Percentiles rank a stretch among this genome's conserved stretches.
phyloP scores from a whole-genome alignment of 768 basidiomycete species.

The Podaxis sp. region DNA sequence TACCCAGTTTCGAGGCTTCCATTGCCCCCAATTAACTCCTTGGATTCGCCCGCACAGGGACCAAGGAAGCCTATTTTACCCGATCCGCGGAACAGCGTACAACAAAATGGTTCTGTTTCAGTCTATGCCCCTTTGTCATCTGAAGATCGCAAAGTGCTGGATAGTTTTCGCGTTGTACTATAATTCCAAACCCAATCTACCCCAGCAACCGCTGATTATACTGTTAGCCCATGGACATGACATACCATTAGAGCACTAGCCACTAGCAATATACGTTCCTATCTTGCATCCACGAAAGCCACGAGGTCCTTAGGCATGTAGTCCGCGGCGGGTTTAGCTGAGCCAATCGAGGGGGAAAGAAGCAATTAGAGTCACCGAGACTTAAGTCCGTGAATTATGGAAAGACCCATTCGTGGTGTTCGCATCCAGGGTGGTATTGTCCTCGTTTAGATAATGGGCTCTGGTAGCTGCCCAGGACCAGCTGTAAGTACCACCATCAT shows the following conservation, averaged over 20 bases:
- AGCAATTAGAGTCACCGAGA: slow-evolving; percentile 29
- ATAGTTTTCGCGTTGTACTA: slow-evolving; percentile 48
- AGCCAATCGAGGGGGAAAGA: slow-evolving; percentile 23
- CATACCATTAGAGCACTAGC: slow-evolving; percentile 2
- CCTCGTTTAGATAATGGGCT: neutral
- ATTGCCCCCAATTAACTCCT: slow-evolving; percentile 7
- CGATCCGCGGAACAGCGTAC: neutral
- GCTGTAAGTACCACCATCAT: neutral
- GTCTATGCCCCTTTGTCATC: slow-evolving; percentile 43
- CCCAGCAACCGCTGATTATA: neutral
- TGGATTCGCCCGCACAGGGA: slow-evolving; percentile 7
- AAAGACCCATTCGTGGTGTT: neutral
- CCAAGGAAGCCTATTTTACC: slow-evolving; percentile 3
- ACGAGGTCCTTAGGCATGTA: neutral
- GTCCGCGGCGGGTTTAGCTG: slow-evolving; percentile 1
- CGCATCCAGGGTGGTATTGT: neutral
- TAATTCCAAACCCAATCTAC: slow-evolving; percentile 2
- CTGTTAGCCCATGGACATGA: neutral
- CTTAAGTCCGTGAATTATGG: slow-evolving; percentile 22
- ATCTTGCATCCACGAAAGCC: slow-evolving; percentile 14
- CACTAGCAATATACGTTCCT: slow-evolving; percentile 6
- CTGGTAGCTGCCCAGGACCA: neutral
- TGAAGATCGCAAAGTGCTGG: slow-evolving; percentile 59
- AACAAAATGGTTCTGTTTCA: slow-evolving; percentile 10
- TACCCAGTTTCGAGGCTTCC: slow-evolving; percentile 4